Conservation (phyloP, 176 grass and related monocot genomes). For the Triticum turgidum region DNA sequence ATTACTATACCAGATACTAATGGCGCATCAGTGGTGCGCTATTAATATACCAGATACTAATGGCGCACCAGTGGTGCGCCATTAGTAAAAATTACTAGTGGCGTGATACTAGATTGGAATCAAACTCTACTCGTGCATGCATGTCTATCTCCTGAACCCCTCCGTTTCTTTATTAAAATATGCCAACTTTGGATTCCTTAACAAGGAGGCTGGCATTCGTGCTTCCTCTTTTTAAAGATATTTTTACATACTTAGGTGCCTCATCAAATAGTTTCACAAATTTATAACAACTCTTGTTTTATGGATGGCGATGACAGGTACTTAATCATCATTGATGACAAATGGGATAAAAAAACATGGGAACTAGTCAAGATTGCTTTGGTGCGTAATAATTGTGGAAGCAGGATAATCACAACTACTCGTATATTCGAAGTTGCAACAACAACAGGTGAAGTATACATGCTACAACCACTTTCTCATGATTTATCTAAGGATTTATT, state of each 20-base stretch:
- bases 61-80: too few relatives aligned
- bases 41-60: too few relatives aligned
- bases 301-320: neutral
- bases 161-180: neutral
- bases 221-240: neutral
- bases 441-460: too few relatives aligned
- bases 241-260: too few relatives aligned
- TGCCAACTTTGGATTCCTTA: neutral
- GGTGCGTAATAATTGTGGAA: neutral
- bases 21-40: too few relatives aligned
- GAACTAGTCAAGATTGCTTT: neutral
- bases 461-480: too few relatives aligned
- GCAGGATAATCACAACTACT: too few relatives aligned
- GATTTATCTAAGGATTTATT: too few relatives aligned
- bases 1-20: too few relatives aligned
- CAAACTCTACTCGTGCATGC: neutral
- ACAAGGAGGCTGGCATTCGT: neutral
- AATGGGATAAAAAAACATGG: slow-evolving; percentile 7
- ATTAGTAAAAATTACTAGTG: too few relatives aligned
- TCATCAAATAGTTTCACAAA: neutral
- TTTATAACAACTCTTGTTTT: neutral
- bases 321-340: slow-evolving; percentile 18
- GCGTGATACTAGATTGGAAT: neutral
- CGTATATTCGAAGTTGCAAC: too few relatives aligned
- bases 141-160: neutral